Percentiles rank a stretch among this genome's conserved stretches.
Conservation (phyloP, 768 basidiomycete species). For the Mycena crocata region DNA sequence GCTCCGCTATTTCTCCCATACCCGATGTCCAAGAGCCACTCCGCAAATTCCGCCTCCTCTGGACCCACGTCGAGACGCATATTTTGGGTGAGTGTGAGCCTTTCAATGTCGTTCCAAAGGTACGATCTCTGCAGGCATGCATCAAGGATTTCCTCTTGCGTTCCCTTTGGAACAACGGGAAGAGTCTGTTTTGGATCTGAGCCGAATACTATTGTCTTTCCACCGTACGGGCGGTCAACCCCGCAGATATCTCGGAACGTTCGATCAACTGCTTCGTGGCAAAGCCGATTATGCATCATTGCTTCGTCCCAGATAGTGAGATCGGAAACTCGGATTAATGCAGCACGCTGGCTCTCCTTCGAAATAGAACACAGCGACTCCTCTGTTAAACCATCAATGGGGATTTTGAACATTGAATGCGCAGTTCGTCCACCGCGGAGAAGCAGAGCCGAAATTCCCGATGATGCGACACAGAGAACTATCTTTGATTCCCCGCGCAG, state of each 20-base stretch:
- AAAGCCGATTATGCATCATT: background rate
- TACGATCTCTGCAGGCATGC: background rate
- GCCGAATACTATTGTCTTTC: background rate
- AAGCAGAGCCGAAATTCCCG: background rate
- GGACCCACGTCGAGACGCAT: background rate
- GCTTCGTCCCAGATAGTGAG: constrained; percentile 1
- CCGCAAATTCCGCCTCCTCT: background rate
- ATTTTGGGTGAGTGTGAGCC: background rate
- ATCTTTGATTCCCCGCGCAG: background rate
- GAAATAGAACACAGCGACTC: background rate
- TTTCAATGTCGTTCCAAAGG: background rate
- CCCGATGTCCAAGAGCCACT: background rate
- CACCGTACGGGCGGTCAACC: background rate
- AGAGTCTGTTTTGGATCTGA: background rate
- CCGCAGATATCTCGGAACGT: background rate
- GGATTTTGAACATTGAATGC: constrained; percentile 4
- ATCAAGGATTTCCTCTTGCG: background rate
- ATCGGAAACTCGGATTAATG: background rate
- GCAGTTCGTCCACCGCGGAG: background rate
- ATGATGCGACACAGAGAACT: background rate
- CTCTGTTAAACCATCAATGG: background rate
- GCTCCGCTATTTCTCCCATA: background rate
- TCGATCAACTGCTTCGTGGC: background rate
- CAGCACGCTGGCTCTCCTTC: background rate
- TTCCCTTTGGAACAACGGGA: constrained; percentile 1